Evolutionary conservation across 1,284 basidiomycete species (phyloP).

Genomic region (Tilletia caries): DNA sequence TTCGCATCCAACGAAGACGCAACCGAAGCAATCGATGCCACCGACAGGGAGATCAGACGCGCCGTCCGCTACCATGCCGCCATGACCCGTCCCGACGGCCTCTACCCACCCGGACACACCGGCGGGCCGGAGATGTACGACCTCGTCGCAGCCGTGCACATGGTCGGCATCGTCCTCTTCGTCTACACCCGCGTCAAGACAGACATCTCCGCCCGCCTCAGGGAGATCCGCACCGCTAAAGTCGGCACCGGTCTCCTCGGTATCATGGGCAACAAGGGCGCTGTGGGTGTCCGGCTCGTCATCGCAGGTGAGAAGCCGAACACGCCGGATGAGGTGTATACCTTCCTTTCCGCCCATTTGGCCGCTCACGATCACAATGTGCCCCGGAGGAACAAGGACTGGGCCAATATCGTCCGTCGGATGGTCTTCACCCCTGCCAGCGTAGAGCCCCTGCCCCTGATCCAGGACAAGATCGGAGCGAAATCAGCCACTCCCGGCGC

Average conservation of each 20-base stretch:
- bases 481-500: not conserved
- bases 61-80: slow-evolving; percentile 51
- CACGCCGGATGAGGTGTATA: slow-evolving; percentile 54
- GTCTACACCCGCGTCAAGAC: slow-evolving; percentile 73
- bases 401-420: slow-evolving; percentile 70
- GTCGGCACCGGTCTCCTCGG: slow-evolving; percentile 51
- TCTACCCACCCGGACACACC: slow-evolving; percentile 43
- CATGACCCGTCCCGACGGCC: slow-evolving; percentile 36
- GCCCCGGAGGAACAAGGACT: slow-evolving; percentile 72
- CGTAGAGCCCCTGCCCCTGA: slow-evolving; percentile 27
- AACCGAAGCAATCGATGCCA: slow-evolving; percentile 62
- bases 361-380: slow-evolving; percentile 76
- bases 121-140: slow-evolving; percentile 50
- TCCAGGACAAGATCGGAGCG: slow-evolving; percentile 54
- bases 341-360: slow-evolving; percentile 88
- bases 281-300: slow-evolving; percentile 80
- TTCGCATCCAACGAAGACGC: slow-evolving; percentile 57
- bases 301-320: slow-evolving; percentile 50
- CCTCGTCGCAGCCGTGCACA: slow-evolving; percentile 34
- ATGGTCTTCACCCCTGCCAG: slow-evolving; percentile 65
- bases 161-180: slow-evolving; percentile 55
- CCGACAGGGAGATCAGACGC: slow-evolving; percentile 60
- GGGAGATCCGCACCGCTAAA: slow-evolving; percentile 43
- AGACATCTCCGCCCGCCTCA: slow-evolving; percentile 65
- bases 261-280: slow-evolving; percentile 90